phyloP scores from a whole-genome alignment of 2,329 filamentous ascomycete species.

The Raffaelea albimanens region DNA sequence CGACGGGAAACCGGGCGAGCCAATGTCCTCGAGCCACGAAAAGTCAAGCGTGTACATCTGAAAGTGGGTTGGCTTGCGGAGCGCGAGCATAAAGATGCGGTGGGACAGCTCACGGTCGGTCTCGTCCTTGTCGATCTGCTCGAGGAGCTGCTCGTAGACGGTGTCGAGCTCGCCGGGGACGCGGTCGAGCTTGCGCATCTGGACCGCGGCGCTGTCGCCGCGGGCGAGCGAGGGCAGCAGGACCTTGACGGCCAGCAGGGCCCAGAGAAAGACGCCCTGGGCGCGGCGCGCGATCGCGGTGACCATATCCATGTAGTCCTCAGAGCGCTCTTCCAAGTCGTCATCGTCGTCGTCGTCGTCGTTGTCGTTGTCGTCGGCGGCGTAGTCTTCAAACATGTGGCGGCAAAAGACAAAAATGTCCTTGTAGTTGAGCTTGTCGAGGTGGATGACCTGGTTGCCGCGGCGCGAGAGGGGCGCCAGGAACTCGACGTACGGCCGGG shows the following conservation, averaged over 20 bases:
- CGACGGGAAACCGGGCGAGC: no score
- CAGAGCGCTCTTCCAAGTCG: background rate
- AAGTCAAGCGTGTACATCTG: no score
- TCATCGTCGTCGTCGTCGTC: background rate
- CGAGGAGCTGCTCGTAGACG: background rate
- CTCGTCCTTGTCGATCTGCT: background rate
- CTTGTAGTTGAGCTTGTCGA: background rate
- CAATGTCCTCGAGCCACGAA: no score
- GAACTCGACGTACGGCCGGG: constrained; percentile 1
- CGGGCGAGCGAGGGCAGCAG: background rate
- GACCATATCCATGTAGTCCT: background rate
- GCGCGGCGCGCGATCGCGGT: background rate
- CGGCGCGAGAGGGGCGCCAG: background rate
- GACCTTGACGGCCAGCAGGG: background rate
- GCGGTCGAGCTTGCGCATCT: background rate
- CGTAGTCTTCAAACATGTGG: background rate
- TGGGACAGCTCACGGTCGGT: background rate
- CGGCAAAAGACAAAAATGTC: constrained; percentile 1
- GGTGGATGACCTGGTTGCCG: background rate
- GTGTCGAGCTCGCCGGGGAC: background rate
- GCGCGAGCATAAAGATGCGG: no score
- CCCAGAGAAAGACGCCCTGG: constrained; percentile 2
- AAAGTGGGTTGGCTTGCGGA: no score
- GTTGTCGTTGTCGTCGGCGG: background rate
- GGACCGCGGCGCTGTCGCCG: background rate